These are phyloP conservation scores for Fragilaria crotonensis DNA, from an alignment of 108 stramenopile species.

Conservation along the genomic window DNA sequence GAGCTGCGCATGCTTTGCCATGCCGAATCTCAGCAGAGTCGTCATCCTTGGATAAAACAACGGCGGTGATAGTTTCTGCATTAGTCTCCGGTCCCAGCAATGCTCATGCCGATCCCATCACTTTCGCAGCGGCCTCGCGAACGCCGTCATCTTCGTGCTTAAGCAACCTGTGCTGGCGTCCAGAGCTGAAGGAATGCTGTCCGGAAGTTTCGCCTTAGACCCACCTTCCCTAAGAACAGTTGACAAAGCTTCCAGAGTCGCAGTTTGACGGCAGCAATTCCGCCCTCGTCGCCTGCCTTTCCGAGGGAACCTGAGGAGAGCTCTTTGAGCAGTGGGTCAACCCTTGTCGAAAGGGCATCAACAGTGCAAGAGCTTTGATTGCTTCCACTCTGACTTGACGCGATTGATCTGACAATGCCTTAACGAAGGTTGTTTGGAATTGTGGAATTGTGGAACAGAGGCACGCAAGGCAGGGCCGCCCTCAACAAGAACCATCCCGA, in stretches of 20 bases:
- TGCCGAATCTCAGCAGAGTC: constrained; percentile 45
- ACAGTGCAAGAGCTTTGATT: constrained; percentile 70
- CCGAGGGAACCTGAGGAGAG: constrained; percentile 70
- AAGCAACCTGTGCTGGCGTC: constrained; percentile 55
- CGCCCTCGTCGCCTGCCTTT: constrained; percentile 48
- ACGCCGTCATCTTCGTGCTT: constrained; percentile 70
- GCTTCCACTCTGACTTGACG: constrained; percentile 83
- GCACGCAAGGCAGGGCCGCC: constrained; percentile 91
- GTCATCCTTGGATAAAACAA: constrained; percentile 31
- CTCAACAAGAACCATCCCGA: constrained; percentile 84
- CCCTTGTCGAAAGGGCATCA: constrained; percentile 87
- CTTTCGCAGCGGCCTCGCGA: constrained; percentile 77
- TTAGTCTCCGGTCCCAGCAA: constrained; percentile 51
- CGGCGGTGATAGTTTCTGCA: constrained; percentile 29
- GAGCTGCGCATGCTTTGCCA: constrained; percentile 67
- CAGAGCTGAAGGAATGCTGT: constrained; percentile 76
- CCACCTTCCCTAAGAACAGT: constrained; percentile 64
- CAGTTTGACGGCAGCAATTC: constrained; percentile 78
- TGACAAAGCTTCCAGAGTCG: constrained; percentile 73
- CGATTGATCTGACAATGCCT: constrained; percentile 91
- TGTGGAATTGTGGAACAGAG: constrained; percentile 98
- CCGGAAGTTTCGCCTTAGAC: constrained; percentile 73
- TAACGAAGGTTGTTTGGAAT: constrained; percentile 98
- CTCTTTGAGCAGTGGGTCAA: constrained; percentile 91
- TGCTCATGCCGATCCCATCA: constrained; percentile 62